Conservation (phyloP, 495 filamentous ascomycete species). For the Xylaria telfairii region DNA sequence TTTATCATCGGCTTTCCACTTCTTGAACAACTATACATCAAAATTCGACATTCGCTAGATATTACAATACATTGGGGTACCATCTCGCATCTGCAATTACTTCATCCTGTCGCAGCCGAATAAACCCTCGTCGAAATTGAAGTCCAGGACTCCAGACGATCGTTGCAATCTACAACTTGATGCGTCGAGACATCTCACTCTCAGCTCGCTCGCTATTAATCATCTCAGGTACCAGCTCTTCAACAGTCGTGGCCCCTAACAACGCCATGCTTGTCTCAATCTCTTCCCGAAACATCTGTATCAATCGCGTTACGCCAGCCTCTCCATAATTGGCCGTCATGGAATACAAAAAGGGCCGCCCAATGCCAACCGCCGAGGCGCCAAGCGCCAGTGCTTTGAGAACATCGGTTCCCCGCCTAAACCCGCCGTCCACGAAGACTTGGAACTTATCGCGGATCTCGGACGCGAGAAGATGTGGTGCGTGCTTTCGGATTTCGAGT, state of each 20-base stretch:
- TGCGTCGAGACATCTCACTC: constrained; percentile 43
- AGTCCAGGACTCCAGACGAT: neutral
- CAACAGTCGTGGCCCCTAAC: constrained; percentile 65
- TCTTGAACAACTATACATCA: neutral
- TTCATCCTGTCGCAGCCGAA: too few relatives aligned
- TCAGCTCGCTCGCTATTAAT: constrained; percentile 55
- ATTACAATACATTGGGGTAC: neutral
- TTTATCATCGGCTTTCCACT: neutral
- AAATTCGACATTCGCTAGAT: neutral
- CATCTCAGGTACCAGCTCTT: constrained; percentile 63
- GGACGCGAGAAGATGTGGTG: constrained; percentile 33
- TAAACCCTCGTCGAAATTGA: neutral
- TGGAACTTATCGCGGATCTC: constrained; percentile 58
- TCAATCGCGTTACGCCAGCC: constrained; percentile 66
- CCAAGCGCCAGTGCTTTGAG: constrained; percentile 65
- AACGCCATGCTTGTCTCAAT: constrained; percentile 73
- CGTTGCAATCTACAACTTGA: constrained; percentile 41
- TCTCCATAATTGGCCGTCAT: constrained; percentile 66
- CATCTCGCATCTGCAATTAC: neutral
- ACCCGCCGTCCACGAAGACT: constrained; percentile 63
- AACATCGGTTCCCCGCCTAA: constrained; percentile 62
- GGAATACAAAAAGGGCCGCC: constrained; percentile 58
- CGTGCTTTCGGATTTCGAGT: constrained; percentile 57
- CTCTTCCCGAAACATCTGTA: constrained; percentile 67
- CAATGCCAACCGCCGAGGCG: constrained; percentile 60